phyloP scores from a whole-genome alignment of 148 eudicot genomes.

The Mesembryanthemum crystallinum region DNA sequence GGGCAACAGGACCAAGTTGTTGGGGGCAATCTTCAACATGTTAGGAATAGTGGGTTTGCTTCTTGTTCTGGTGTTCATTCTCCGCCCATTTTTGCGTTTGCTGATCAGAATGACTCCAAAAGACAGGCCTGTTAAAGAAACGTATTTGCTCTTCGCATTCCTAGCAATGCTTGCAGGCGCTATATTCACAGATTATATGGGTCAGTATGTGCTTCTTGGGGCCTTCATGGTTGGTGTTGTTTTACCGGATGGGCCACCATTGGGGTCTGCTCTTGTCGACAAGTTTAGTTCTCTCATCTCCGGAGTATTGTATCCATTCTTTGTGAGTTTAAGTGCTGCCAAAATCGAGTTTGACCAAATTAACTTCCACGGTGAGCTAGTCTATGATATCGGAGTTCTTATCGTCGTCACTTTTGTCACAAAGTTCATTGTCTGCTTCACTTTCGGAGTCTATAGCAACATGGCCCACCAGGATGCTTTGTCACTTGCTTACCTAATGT shows the following conservation, averaged over 20 bases:
- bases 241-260: conserved; percentile 41
- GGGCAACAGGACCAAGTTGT: background rate
- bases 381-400: background rate
- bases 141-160: conserved; percentile 15
- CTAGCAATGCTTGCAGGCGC: conserved; percentile 19
- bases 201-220: conserved; percentile 32
- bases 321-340: conserved; percentile 18
- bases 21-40: background rate
- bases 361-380: background rate
- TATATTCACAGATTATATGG: conserved; percentile 15
- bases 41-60: background rate
- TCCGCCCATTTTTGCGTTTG: conserved; percentile 34
- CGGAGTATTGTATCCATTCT: conserved; percentile 29
- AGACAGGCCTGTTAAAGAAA: conserved; percentile 37
- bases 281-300: conserved; percentile 31
- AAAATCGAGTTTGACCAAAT: conserved; percentile 19
- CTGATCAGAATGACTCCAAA: conserved; percentile 35
- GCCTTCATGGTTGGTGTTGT: conserved; percentile 32
- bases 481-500: conserved; percentile 34
- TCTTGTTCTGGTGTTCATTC: conserved; percentile 7
- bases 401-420: background rate
- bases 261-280: conserved; percentile 36
- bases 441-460: conserved; percentile 20
- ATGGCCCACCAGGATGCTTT: conserved; percentile 33
- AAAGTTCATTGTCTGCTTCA: conserved; percentile 20